Base-by-base conservation (phyloP, 1,284 basidiomycete species). In the Puccinia coronata region DNA sequence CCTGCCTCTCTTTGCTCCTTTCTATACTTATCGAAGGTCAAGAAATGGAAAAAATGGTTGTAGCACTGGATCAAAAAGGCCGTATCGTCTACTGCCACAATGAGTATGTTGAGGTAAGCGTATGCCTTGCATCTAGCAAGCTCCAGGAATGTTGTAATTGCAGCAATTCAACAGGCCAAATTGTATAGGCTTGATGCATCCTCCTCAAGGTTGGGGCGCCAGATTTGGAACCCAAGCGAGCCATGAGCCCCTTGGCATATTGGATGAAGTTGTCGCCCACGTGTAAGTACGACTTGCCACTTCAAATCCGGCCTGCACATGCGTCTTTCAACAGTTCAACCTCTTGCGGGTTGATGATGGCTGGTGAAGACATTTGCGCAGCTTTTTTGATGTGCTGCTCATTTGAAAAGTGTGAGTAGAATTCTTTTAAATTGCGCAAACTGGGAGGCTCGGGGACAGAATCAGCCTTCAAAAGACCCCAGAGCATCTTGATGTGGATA, bases 401-500 rank as follows among this genome's bases (percentile, higher is more conserved):
- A 18, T 23, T 28, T 16, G 31, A 43, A 36, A 80, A 80, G 23
- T 47, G 41, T 23, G 2, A 23, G 25, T 79, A 79, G 41, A 79
- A 79, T 23, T 70, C 65, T n/a, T 49, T 49, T 31, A 80, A 51
- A 20, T 20, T 71, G 34, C n/a, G 34, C 0, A 65, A n/a, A 5
- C 72, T 36, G n/a, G 67, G 77, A n/a, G 77, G 28, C 39, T 63
- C 39, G 34, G 77, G 77, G 23, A 80, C 77, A 5, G 47, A 28
- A 16, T 55, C 51, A 49, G 71, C 67, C 23, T 47, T 71, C 31
- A 69, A 61, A 39, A 80, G 67, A 28, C 77, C 77, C 77, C 77
- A 80, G 18, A 80, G 49, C 14, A 80, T 80, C 55, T 80, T 80
- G 36, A 80, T 71, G 41, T 80, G 77, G 25, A 80, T 49, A 72